Conservation (phyloP, 1,139 yeast genomes). For the Diutina neorugosa region DNA sequence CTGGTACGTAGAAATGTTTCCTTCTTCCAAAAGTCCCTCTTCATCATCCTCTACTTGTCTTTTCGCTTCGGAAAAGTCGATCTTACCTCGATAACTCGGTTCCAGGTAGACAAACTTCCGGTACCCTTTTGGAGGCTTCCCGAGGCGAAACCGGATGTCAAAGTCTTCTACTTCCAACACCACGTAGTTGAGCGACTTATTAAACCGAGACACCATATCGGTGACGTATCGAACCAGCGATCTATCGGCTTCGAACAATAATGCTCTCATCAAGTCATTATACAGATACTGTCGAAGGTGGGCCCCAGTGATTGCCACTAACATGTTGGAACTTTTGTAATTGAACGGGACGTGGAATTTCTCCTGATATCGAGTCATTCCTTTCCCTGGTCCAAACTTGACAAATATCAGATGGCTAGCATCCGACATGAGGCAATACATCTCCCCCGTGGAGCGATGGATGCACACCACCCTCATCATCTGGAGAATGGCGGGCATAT, state of each 20-base stretch:
- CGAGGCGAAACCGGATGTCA: no score
- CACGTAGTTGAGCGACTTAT: not conserved
- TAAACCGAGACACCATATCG: not conserved
- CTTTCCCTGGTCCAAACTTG: not conserved
- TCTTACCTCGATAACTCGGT: not conserved
- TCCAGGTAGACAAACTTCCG: not conserved
- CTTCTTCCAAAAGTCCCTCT: not conserved
- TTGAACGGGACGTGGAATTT: not conserved
- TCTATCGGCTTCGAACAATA: not conserved
- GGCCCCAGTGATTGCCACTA: not conserved
- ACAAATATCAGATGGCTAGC: not conserved
- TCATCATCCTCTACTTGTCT: not conserved
- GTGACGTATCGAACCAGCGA: not conserved
- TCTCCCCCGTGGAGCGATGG: not conserved
- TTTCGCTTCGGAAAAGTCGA: not conserved
- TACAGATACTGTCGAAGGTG: not conserved
- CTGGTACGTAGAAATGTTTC: not conserved
- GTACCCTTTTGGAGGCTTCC: no score
- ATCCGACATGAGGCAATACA: not conserved
- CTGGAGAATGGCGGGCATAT: not conserved
- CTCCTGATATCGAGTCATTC: not conserved
- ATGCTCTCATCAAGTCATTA: not conserved
- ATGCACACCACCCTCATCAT: not conserved
- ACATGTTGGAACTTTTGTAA: not conserved
- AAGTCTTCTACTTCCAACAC: not conserved